Evolutionary conservation across 768 basidiomycete species (phyloP), one percentile per base, ranked within the genome.

Genomic region (Boletales sp.): DNA sequence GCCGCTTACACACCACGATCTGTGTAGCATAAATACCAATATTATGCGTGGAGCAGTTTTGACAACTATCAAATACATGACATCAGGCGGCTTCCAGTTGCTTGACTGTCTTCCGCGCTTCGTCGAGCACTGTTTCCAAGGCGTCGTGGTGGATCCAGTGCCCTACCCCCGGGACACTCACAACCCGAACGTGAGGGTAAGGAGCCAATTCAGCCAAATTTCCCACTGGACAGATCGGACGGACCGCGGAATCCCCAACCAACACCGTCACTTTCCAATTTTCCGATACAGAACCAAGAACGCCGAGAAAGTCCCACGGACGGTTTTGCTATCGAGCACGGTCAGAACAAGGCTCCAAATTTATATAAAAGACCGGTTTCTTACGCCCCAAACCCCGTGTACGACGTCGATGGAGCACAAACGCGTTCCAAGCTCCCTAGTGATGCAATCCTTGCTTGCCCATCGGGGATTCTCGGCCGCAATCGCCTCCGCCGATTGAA

Each of bases 81-180:
- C 24, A 27, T 27, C 24, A 27, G 6, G 24, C 24, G 24, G 24
- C 24, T 27, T 27, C 24, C 24, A 27, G 24, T 27, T 7, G 24
- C 24, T 27, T 5, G 6, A 56, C 51, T 6, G 43, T 50, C 40
- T 51, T 54, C 30, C 57, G 40, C 13, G 55, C 60, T 30, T 51
- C 53, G 15, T 56, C 39, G 6, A 66, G 51, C 0, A 65, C 53
- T 21, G 43, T 45, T 8, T 67, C 54, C 0, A 63, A 64, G 24
- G 57, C 52, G 30, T 68, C 65, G 17, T 32, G 51, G 31, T 66
- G 66, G 15, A 68, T 61, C 55, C 57, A 68, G 40, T 66, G 65
- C 2, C 53, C 52, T 3, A 54, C 52, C 0, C 61, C 59, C 0
- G 55, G 50, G 2, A 66, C 45, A 8, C 48, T 18, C 10, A 56